Evolutionary conservation across 192 early-diverging fungal genomes (phyloP).

Genomic region (Oehlia diaphana): DNA sequence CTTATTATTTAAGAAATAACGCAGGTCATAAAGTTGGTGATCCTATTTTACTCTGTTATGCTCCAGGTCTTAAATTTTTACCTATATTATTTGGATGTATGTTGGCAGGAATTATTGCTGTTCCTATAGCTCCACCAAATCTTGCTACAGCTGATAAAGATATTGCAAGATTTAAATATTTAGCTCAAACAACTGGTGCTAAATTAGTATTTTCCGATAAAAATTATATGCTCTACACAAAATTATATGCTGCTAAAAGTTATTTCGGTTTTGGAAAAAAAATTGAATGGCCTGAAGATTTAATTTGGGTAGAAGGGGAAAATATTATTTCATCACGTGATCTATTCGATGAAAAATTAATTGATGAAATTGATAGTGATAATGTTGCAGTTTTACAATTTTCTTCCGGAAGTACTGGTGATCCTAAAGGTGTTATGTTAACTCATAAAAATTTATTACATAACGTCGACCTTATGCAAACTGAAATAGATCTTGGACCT

Average conservation of each 20-base stretch:
- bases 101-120: constrained; percentile 13
- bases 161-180: constrained; percentile 20
- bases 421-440: constrained; percentile 24
- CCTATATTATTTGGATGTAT: constrained; percentile 25
- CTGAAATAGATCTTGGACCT: not conserved
- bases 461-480: constrained; percentile 25
- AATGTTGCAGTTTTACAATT: constrained; percentile 26
- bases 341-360: constrained; percentile 18
- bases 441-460: constrained; percentile 16
- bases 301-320: constrained; percentile 26
- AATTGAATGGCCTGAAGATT: constrained; percentile 23
- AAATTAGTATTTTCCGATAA: constrained; percentile 7
- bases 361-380: constrained; percentile 13
- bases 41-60: constrained; percentile 23
- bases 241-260: constrained; percentile 7
- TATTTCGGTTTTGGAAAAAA: constrained; percentile 9
- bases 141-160: constrained; percentile 23
- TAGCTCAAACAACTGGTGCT: not conserved
- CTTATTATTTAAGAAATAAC: not conserved
- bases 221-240: constrained; percentile 16
- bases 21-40: constrained; percentile 8
- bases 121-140: constrained; percentile 25
- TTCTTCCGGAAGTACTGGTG: constrained; percentile 23
- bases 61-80: constrained; percentile 22
- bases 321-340: not conserved